phyloP scores from a whole-genome alignment of 2,329 filamentous ascomycete species.

The Pestalotiopsis fici region DNA sequence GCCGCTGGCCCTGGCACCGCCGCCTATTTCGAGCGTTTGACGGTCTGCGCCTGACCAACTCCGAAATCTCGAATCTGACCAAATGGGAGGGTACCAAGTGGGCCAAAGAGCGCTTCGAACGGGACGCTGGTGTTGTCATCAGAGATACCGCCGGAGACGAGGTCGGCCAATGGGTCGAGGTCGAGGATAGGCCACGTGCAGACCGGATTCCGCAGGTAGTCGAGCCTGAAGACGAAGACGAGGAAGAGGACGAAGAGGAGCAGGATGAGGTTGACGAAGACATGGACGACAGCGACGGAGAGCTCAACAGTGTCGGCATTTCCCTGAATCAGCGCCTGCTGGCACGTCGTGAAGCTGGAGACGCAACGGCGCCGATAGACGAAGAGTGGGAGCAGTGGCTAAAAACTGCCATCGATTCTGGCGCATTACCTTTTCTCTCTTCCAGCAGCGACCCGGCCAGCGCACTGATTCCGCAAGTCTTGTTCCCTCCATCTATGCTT shows the following conservation, averaged over 20 bases:
- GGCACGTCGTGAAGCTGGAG: conserved; percentile 62
- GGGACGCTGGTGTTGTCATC: conserved; percentile 71
- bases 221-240: conserved; percentile 34
- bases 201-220: conserved; percentile 16
- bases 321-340: conserved; percentile 66
- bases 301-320: conserved; percentile 60
- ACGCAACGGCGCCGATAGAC: conserved; percentile 60
- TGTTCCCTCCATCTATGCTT: conserved; percentile 54
- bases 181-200: conserved; percentile 32
- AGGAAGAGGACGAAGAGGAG: conserved; percentile 32
- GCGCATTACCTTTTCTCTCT: conserved; percentile 50
- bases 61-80: conserved; percentile 71
- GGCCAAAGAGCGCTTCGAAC: conserved; percentile 80
- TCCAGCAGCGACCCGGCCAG: conserved; percentile 30
- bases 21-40: conserved; percentile 78
- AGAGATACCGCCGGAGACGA: conserved; percentile 71
- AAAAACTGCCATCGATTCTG: conserved; percentile 68
- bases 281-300: conserved; percentile 52
- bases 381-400: conserved; percentile 77
- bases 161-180: conserved; percentile 63
- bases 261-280: conserved; percentile 45
- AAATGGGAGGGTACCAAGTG: conserved; percentile 84
- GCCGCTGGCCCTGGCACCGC: conserved; percentile 75
- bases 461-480: conserved; percentile 30
- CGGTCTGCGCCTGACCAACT: conserved; percentile 64